Percentiles rank a stretch among this genome's conserved stretches.
phyloP scores from a whole-genome alignment of 164 flowering plant species.

The Cinnamomum micranthum region DNA sequence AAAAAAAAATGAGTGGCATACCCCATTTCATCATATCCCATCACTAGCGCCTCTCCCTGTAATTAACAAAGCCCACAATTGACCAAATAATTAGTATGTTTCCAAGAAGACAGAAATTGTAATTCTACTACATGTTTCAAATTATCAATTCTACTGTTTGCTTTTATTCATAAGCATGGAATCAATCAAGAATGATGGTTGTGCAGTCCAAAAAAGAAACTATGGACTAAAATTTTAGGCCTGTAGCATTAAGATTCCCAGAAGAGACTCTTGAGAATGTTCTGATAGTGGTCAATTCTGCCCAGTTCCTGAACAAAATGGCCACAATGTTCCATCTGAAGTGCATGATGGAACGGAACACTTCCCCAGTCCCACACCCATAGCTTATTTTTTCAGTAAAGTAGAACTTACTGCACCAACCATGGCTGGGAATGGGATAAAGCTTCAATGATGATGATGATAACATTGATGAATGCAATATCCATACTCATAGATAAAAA shows the following conservation, averaged over 20 bases:
- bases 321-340: no score
- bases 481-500: no score
- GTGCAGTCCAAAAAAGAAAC: neutral
- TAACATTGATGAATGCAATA: no score
- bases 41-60: slow-evolving; percentile 40
- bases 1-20: slow-evolving; percentile 14
- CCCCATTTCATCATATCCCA: slow-evolving; percentile 46
- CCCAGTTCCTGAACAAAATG: no score
- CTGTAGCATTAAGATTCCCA: no score
- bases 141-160: neutral
- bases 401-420: neutral
- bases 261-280: no score
- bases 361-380: no score
- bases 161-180: neutral
- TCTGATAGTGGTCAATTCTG: no score
- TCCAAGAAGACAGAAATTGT: neutral
- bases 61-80: slow-evolving; percentile 17
- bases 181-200: neutral
- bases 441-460: neutral
- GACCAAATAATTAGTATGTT: neutral
- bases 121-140: neutral
- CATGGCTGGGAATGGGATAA: neutral
- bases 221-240: no score
- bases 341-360: no score
- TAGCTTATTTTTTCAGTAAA: no score